Percentiles rank a stretch among this genome's conserved stretches.
phyloP scores from a whole-genome alignment of 2,329 filamentous ascomycete species.

The Blastomyces parvus region DNA sequence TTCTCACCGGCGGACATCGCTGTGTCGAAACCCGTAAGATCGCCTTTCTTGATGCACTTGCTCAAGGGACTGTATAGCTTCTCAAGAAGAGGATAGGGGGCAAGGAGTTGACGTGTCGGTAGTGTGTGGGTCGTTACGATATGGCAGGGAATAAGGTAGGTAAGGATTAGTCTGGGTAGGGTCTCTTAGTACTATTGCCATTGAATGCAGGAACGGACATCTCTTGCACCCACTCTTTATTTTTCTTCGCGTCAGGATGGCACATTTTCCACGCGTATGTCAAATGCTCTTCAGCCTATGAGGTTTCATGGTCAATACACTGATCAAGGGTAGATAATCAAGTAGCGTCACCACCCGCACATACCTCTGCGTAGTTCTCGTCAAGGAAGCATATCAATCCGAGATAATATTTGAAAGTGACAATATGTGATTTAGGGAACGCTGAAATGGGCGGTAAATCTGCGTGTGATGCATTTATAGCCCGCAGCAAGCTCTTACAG shows the following conservation, averaged over 20 bases:
- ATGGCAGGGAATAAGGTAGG: conserved; percentile 88
- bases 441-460: conserved; percentile 72
- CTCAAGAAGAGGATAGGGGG: conserved; percentile 66
- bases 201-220: not conserved
- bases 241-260: conserved; percentile 59
- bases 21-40: conserved; percentile 73
- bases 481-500: conserved; percentile 71
- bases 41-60: conserved; percentile 68
- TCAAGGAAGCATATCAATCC: conserved; percentile 91
- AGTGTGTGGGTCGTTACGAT: conserved; percentile 80
- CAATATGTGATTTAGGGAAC: conserved; percentile 82
- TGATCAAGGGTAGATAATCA: not conserved
- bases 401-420: conserved; percentile 94
- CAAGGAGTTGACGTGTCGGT: conserved; percentile 61
- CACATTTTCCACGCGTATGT: conserved; percentile 75
- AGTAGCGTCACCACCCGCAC: conserved; percentile 12
- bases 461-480: conserved; percentile 62
- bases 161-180: conserved; percentile 64
- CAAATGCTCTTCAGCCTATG: conserved; percentile 67
- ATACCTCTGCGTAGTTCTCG: conserved; percentile 75
- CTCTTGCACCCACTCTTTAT: conserved; percentile 60
- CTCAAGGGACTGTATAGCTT: conserved; percentile 69
- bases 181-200: conserved; percentile 18
- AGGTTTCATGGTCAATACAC: not conserved
- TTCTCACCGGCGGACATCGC: conserved; percentile 74